Percentiles rank a stretch among this genome's conserved stretches.
Evolutionary conservation across 1,284 basidiomycete genomes (phyloP).

Genomic region (Entoloma clypeatum): DNA sequence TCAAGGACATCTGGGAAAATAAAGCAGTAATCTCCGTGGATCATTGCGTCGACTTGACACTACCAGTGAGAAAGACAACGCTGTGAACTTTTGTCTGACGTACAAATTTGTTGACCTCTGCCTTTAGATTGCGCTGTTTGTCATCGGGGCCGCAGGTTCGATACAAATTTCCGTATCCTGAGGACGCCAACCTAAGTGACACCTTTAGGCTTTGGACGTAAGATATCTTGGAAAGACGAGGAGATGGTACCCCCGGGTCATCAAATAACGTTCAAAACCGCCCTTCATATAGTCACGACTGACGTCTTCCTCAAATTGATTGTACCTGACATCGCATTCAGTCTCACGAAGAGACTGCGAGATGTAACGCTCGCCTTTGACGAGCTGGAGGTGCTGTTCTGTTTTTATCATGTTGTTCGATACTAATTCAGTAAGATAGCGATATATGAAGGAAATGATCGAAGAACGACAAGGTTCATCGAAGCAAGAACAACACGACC

Average conservation of each 20-base stretch:
- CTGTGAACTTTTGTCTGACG: not conserved
- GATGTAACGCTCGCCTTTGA: constrained; percentile 38
- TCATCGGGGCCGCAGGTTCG: constrained; percentile 51
- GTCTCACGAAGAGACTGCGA: constrained; percentile 36
- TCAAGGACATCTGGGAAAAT: constrained; percentile 35
- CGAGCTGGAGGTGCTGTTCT: constrained; percentile 43
- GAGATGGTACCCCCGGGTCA: constrained; percentile 40
- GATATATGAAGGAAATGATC: constrained; percentile 57
- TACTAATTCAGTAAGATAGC: constrained; percentile 26
- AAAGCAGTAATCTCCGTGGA: constrained; percentile 30
- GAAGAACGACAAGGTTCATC: constrained; percentile 35
- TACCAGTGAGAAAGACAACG: constrained; percentile 37
- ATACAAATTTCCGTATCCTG: not conserved
- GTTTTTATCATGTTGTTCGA: constrained; percentile 1
- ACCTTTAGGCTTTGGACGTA: constrained; percentile 45
- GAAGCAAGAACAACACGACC: constrained; percentile 45
- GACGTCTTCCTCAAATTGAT: constrained; percentile 41
- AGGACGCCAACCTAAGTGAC: not conserved
- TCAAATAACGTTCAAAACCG: constrained; percentile 52
- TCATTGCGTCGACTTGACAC: constrained; percentile 39
- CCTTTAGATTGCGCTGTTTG: constrained; percentile 49
- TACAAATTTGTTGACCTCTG: not conserved
- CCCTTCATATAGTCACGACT: constrained; percentile 45
- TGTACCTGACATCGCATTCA: constrained; percentile 43
- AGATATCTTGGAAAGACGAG: constrained; percentile 49